Evolutionary conservation across 441 rosid species (phyloP).

Genomic region (Gossypium laxum): DNA sequence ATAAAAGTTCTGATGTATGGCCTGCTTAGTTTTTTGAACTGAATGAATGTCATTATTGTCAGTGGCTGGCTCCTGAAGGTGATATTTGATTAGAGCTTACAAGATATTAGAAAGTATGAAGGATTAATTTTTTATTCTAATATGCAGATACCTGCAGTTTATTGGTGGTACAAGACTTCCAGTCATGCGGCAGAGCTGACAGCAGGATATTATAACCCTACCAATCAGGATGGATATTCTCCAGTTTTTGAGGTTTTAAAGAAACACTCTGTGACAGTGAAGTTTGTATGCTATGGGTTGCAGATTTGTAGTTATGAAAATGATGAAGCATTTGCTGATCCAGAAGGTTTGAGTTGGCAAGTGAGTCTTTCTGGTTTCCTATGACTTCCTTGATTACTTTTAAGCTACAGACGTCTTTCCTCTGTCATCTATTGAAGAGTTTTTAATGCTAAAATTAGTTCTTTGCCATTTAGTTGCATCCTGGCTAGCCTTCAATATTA

Average conservation of each 20-base stretch:
- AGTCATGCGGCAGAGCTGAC: constrained; percentile 71
- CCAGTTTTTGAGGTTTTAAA: constrained; percentile 50
- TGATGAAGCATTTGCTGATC: constrained; percentile 49
- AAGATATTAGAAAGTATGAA: constrained; percentile 1
- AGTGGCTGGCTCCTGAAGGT: not conserved
- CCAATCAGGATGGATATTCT: constrained; percentile 61
- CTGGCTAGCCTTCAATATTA: not conserved
- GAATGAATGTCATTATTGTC: constrained; percentile 3
- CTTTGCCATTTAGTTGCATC: not conserved
- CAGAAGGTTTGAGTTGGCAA: constrained; percentile 72
- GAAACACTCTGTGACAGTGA: constrained; percentile 44
- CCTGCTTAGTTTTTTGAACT: not conserved
- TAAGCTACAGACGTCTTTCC: not conserved
- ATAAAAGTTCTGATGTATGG: not conserved
- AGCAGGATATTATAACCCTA: constrained; percentile 58
- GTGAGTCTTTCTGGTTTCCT: constrained; percentile 22
- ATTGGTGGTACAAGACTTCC: constrained; percentile 61
- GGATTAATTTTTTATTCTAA: constrained; percentile 11
- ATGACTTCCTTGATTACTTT: not conserved
- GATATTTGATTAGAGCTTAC: not conserved
- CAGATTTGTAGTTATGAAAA: constrained; percentile 33
- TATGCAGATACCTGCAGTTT: constrained; percentile 57
- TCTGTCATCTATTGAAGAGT: not conserved
- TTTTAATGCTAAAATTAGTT: not conserved
- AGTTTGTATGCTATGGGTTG: constrained; percentile 47